Evolutionary conservation across 1,284 basidiomycete species (phyloP), one percentile per base, ranked within the genome.

Genomic region (Polyporus tsugae): DNA sequence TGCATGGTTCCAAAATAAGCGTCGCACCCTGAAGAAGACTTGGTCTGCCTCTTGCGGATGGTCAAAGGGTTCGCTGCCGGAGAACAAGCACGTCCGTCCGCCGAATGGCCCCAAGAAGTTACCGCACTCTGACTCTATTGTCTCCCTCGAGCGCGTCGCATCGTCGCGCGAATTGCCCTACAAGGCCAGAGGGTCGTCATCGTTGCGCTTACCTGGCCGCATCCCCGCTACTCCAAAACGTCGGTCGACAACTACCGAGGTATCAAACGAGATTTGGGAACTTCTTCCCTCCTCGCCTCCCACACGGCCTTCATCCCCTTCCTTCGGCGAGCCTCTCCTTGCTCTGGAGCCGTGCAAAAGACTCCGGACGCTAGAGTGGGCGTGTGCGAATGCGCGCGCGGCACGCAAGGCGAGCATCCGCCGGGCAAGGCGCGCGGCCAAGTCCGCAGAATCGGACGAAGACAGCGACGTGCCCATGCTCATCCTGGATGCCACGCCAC

Each of bases 1-100:
- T 64, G 82, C 86, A 49, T 86, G 84, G 84, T 86, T 85, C 72
- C 84, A 86, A 76, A 86, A 86, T 73, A 85, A 82, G 74, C 83
- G 85, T 10, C 82, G 86, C 68, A 82, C 79, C 55, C 66, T 80
- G 60, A 86, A 84, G 71, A 83, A 81, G 71, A 78, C 78, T 65
- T 74, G 76, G 60, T 72, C 74, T 9, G 73, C 73, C 10, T 49
- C 41, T 22, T 69, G 67, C 55, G 71, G 71, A 15, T 79, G 77
- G 77, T 78, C 73, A 13, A 73, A 74, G 62, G 67, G 67, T n/a
- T 63, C 67, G 53, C 44, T 73, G 65, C 71, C 70, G 72, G 81
- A 82, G 69, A 77, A 75, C 68, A 69, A 63, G 41, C 71, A 74
- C 60, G 71, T 70, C 60, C 68, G 75, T 53, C 76, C 74, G 38